Conservation (phyloP, 2,329 filamentous ascomycete species). For the Trichoderma sp. region DNA sequence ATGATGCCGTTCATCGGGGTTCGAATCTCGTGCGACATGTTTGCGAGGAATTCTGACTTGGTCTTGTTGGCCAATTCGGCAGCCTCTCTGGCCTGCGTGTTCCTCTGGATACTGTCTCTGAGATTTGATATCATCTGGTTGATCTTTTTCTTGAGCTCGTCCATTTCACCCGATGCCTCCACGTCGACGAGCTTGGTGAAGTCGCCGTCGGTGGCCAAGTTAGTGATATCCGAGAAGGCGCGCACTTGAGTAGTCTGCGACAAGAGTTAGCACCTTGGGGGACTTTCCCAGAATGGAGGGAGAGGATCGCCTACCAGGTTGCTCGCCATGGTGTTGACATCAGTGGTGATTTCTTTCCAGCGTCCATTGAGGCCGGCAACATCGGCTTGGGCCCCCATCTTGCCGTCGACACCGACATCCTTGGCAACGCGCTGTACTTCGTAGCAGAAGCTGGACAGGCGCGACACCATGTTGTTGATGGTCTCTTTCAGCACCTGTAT, state of each 20-base stretch:
- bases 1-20: conserved; percentile 98
- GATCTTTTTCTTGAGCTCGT: conserved; percentile 98
- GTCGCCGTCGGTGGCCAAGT: conserved; percentile 93
- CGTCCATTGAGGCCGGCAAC: conserved; percentile 88
- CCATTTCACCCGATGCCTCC: conserved; percentile 97
- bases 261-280: conserved; percentile 35
- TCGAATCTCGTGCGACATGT: conserved; percentile 98
- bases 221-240: conserved; percentile 98
- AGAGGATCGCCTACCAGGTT: conserved; percentile 52
- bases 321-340: conserved; percentile 90
- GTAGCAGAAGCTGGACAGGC: conserved; percentile 92
- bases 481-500: conserved; percentile 93
- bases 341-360: conserved; percentile 98
- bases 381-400: conserved; percentile 97
- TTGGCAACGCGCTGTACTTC: conserved; percentile 94
- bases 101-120: conserved; percentile 93
- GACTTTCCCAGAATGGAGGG: not conserved
- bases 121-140: conserved; percentile 99
- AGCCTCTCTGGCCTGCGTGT: conserved; percentile 91
- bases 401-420: conserved; percentile 95
- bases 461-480: conserved; percentile 98
- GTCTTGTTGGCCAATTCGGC: conserved; percentile 97
- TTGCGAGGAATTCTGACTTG: conserved; percentile 96
- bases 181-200: conserved; percentile 97
- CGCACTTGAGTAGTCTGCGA: conserved; percentile 90